Evolutionary conservation across 768 basidiomycete species (phyloP).

Genomic region (Dentipellis fragilis): DNA sequence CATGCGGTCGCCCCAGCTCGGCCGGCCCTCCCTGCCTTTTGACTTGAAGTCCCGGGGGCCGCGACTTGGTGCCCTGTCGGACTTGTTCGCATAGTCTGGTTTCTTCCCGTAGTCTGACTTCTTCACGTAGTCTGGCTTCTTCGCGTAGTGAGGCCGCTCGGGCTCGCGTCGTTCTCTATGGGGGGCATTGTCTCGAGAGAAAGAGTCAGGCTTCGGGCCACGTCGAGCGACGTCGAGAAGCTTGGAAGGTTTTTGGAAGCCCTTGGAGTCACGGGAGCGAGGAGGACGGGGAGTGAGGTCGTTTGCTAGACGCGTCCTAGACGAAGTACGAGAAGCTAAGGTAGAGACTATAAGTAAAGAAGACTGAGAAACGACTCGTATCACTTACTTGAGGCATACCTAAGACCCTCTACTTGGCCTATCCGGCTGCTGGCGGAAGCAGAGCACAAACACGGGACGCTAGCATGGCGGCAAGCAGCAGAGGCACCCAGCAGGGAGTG

Average conservation of each 20-base stretch:
- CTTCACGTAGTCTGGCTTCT: background rate
- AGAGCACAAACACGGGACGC: too few species aligned
- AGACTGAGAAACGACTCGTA: too few species aligned
- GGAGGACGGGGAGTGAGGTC: conserved; percentile 7
- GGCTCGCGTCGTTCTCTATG: background rate
- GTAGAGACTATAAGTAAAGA: too few species aligned
- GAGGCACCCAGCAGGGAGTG: too few species aligned
- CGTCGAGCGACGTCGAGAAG: conserved; percentile 8
- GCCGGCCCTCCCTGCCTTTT: background rate
- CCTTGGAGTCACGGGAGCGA: background rate
- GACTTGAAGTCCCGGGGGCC: too few species aligned
- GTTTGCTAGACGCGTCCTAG: conserved; percentile 13
- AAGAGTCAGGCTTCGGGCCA: conserved; percentile 1
- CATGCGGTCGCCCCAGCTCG: background rate
- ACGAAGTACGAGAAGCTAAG: background rate
- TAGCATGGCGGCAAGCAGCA: too few species aligned
- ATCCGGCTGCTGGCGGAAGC: too few species aligned
- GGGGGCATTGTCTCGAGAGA: conserved; percentile 2
- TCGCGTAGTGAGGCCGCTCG: background rate
- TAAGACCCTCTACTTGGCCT: too few species aligned
- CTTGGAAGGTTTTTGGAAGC: conserved; percentile 1
- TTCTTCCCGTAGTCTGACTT: background rate
- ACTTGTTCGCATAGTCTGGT: background rate
- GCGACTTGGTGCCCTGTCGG: background rate
- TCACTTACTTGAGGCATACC: too few species aligned